Evolutionary conservation across 2,329 filamentous ascomycete species (phyloP).

Genomic region (Trichophyton verrucosum): DNA sequence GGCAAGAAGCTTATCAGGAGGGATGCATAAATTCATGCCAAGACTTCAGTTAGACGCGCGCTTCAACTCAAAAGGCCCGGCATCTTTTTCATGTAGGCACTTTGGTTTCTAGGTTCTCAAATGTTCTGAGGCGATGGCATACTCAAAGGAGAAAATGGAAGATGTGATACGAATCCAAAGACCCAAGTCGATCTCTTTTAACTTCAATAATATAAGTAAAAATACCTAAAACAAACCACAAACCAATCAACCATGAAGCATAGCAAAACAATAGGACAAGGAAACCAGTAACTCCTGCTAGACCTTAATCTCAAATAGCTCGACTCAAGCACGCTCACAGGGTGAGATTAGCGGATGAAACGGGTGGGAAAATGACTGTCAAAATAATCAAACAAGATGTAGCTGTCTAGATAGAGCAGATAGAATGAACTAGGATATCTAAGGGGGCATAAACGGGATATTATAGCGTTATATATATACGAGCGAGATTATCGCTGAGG

Average conservation of each 20-base stretch:
- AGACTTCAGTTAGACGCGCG: too few relatives aligned
- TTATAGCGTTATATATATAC: background rate
- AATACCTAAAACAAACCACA: background rate
- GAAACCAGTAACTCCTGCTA: background rate
- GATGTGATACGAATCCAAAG: too few relatives aligned
- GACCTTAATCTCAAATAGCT: background rate
- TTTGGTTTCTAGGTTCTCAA: too few relatives aligned
- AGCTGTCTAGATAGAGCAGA: background rate
- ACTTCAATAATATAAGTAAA: too few relatives aligned
- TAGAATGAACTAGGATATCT: background rate
- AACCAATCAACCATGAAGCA: background rate
- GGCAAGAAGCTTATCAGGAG: too few relatives aligned
- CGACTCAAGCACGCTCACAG: background rate
- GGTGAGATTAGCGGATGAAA: background rate
- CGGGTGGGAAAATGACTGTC: background rate
- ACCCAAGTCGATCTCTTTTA: too few relatives aligned
- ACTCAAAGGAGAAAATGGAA: too few relatives aligned
- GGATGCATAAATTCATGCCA: too few relatives aligned
- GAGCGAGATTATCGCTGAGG: constrained; percentile 7
- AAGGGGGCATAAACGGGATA: background rate
- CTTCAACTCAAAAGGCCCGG: too few relatives aligned
- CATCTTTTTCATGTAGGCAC: too few relatives aligned
- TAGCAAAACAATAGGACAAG: background rate
- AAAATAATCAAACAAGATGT: background rate
- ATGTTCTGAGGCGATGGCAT: too few relatives aligned